Percentiles rank a stretch among this genome's conserved stretches.
phyloP scores from a whole-genome alignment of 2,329 filamentous ascomycete species.

The Colletotrichum sp. region DNA sequence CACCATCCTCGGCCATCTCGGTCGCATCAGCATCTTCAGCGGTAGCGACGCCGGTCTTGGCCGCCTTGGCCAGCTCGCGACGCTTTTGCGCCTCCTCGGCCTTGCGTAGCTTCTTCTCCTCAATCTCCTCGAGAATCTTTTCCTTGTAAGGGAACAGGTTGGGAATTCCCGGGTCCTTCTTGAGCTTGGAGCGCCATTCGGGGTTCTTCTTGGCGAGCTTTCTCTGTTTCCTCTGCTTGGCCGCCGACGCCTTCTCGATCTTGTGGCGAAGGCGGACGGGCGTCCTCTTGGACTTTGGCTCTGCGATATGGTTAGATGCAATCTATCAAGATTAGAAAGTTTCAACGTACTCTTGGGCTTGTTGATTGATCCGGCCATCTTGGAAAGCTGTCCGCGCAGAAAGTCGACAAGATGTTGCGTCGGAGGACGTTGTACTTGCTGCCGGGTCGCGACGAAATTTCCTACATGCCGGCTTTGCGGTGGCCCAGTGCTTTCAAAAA shows the following conservation, averaged over 20 bases:
- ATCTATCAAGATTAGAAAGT: background rate
- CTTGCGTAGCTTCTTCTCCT: conserved; percentile 83
- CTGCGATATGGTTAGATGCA: conserved; percentile 48
- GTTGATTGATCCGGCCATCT: conserved; percentile 60
- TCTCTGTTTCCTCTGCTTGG: conserved; percentile 88
- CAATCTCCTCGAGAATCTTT: conserved; percentile 91
- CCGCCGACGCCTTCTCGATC: conserved; percentile 89
- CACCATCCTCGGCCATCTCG: conserved; percentile 50
- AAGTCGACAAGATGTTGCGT: background rate
- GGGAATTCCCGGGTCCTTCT: conserved; percentile 98
- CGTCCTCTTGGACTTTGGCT: conserved; percentile 93
- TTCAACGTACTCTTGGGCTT: conserved; percentile 56
- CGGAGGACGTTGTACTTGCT: background rate
- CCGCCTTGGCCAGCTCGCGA: conserved; percentile 74
- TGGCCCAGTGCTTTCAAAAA: conserved; percentile 21
- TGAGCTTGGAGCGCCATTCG: conserved; percentile 92
- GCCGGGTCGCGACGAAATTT: conserved; percentile 15
- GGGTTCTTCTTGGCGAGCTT: conserved; percentile 96
- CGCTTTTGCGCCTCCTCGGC: conserved; percentile 76
- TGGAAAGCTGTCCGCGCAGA: conserved; percentile 8
- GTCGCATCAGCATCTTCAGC: conserved; percentile 45
- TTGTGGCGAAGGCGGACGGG: conserved; percentile 91
- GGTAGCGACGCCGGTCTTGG: conserved; percentile 52
- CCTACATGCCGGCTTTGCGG: background rate
- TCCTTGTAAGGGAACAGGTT: conserved; percentile 99